Conservation (phyloP, 441 rosid species). For the Euphorbia schlechtendalii region DNA sequence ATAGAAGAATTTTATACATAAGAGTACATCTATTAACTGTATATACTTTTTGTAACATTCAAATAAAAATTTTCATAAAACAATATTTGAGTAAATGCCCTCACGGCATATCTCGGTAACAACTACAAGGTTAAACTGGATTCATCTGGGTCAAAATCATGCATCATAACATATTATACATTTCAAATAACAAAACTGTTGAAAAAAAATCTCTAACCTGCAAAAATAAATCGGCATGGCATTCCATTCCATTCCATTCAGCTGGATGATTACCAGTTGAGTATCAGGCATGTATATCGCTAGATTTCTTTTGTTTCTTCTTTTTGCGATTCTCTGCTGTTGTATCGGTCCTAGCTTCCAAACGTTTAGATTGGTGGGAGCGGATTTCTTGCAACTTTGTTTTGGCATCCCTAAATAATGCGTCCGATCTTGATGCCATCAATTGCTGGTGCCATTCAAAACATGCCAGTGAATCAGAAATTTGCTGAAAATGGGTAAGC, state of each 20-base stretch:
- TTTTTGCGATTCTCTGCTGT: conserved; percentile 49
- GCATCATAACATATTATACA: not conserved
- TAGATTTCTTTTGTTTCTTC: conserved; percentile 69
- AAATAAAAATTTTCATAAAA: not conserved
- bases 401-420: conserved; percentile 70
- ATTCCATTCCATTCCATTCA: conserved; percentile 3
- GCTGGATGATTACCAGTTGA: no score
- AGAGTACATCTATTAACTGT: no score
- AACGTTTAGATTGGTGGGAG: conserved; percentile 55
- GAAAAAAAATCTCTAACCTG: not conserved
- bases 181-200: conserved; percentile 4
- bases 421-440: conserved; percentile 84
- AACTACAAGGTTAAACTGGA: no score
- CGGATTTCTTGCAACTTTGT: conserved; percentile 68
- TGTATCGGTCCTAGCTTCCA: conserved; percentile 45
- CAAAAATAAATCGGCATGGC: not conserved
- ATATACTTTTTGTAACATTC: no score
- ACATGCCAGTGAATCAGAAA: no score
- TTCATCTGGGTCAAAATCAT: not conserved
- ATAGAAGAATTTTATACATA: no score
- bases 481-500: no score
- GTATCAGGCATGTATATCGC: conserved; percentile 29
- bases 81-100: no score
- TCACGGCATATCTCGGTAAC: no score
- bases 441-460: conserved; percentile 55